A percentile compares a stretch with the other conserved stretches of the same genome.
phyloP scores from a whole-genome alignment of 371 early-diverging fungal species.

The Neoconidiobolus thromboides region DNA sequence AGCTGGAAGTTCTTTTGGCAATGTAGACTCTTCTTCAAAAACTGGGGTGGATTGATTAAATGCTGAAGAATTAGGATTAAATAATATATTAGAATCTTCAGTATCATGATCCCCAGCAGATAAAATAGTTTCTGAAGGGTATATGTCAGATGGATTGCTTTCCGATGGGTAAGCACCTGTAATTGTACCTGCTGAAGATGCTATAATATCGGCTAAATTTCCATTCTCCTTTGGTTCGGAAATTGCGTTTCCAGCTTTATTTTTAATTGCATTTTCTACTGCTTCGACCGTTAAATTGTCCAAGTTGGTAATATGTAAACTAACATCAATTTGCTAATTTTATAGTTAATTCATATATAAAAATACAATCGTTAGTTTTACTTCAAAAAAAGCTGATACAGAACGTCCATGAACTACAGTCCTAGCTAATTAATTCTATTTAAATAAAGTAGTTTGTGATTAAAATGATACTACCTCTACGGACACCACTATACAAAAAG shows the following conservation, averaged over 20 bases:
- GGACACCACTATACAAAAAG: constrained; percentile 25
- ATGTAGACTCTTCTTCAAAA: background rate
- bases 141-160: too few relatives aligned
- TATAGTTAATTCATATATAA: background rate
- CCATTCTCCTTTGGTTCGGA: too few relatives aligned
- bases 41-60: background rate
- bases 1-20: constrained; percentile 6
- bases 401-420: constrained; percentile 49
- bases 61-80: background rate
- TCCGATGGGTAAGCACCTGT: too few relatives aligned
- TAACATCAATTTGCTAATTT: too few relatives aligned
- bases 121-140: background rate
- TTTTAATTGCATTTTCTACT: too few relatives aligned
- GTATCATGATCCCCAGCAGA: background rate
- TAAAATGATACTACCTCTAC: constrained; percentile 22
- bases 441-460: background rate
- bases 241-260: too few relatives aligned
- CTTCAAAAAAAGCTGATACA: constrained; percentile 31
- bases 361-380: constrained; percentile 10
- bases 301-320: too few relatives aligned
- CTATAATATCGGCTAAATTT: too few relatives aligned
- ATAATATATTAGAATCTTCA: background rate
- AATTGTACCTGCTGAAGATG: too few relatives aligned
- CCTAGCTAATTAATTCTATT: constrained; percentile 20
- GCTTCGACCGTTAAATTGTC: too few relatives aligned